Conservation (phyloP, 2,329 filamentous ascomycete species). For the Westerdykella aurantiaca region DNA sequence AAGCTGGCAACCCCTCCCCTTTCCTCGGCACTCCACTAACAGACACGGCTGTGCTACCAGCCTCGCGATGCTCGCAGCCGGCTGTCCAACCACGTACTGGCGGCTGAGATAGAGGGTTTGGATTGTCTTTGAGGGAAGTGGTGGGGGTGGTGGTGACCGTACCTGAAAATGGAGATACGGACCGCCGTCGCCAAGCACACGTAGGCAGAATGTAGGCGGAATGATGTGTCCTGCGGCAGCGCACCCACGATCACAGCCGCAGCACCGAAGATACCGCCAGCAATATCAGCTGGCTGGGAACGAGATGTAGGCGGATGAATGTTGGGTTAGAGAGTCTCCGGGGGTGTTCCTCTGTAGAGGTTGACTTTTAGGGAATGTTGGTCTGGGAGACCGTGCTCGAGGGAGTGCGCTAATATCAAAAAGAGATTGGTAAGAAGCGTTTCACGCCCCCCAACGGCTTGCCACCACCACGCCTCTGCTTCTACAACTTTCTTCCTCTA, state of each 20-base stretch:
- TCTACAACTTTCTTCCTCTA: no score
- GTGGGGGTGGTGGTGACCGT: conserved; percentile 14
- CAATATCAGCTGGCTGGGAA: conserved; percentile 2
- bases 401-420: conserved; percentile 26
- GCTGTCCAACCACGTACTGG: conserved; percentile 8
- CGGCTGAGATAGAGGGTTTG: conserved; percentile 6
- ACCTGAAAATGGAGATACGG: conserved; percentile 25
- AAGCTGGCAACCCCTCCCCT: conserved; percentile 25
- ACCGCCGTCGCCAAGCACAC: conserved; percentile 29
- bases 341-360: conserved; percentile 12
- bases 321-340: conserved; percentile 13
- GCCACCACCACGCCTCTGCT: no score
- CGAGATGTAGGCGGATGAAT: conserved; percentile 9
- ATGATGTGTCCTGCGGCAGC: conserved; percentile 30
- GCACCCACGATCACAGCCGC: conserved; percentile 16
- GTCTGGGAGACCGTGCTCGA: conserved; percentile 22
- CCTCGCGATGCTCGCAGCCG: conserved; percentile 7
- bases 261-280: conserved; percentile 7
- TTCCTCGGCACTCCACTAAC: conserved; percentile 21
- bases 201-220: conserved; percentile 16
- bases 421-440: conserved; percentile 27
- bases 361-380: conserved; percentile 22
- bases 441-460: no score
- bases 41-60: conserved; percentile 10
- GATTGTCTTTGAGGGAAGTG: conserved; percentile 1